Percentiles rank a stretch among this genome's conserved stretches.
phyloP scores from a whole-genome alignment of 2,329 filamentous ascomycete species.

The Microcyclosporella mali region DNA sequence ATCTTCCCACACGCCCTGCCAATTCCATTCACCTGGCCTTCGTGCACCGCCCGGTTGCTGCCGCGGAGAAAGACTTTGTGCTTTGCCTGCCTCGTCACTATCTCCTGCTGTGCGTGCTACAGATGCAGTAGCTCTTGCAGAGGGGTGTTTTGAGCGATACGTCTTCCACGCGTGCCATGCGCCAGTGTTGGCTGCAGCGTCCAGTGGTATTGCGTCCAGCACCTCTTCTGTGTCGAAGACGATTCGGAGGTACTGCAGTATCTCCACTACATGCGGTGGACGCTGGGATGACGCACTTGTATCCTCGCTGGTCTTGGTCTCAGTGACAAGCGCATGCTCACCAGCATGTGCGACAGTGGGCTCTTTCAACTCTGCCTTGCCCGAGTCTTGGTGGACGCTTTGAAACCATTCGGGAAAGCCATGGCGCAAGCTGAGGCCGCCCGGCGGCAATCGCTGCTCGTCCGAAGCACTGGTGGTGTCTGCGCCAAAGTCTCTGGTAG shows the following conservation, averaged over 20 bases:
- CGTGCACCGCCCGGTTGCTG: slow-evolving; percentile 42
- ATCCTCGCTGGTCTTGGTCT: slow-evolving; percentile 2
- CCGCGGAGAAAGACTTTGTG: slow-evolving; percentile 23
- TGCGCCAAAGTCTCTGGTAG: slow-evolving; percentile 66
- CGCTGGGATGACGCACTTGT: slow-evolving; percentile 6
- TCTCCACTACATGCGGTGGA: slow-evolving; percentile 40
- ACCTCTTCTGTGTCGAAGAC: slow-evolving; percentile 73
- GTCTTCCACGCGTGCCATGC: slow-evolving; percentile 92
- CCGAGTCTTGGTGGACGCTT: slow-evolving; percentile 2
- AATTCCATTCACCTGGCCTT: slow-evolving; percentile 84
- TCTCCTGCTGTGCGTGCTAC: slow-evolving; percentile 9
- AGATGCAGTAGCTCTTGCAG: slow-evolving; percentile 16
- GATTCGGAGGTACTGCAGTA: slow-evolving; percentile 74
- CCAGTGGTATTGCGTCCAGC: slow-evolving; percentile 70
- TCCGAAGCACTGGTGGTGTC: slow-evolving; percentile 79
- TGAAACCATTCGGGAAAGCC: slow-evolving; percentile 84
- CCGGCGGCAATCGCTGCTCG: slow-evolving; percentile 75
- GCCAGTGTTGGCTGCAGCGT: slow-evolving; percentile 79
- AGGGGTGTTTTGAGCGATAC: slow-evolving; percentile 49
- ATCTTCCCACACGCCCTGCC: slow-evolving; percentile 95
- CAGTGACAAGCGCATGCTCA: slow-evolving; percentile 2
- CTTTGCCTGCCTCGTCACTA: slow-evolving; percentile 8
- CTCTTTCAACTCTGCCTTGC: slow-evolving; percentile 4
- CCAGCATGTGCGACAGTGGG: slow-evolving; percentile 4
- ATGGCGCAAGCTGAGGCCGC: slow-evolving; percentile 82